Evolutionary conservation across 2,329 filamentous ascomycete species (phyloP).

Genomic region (Stemphylium lycopersici): DNA sequence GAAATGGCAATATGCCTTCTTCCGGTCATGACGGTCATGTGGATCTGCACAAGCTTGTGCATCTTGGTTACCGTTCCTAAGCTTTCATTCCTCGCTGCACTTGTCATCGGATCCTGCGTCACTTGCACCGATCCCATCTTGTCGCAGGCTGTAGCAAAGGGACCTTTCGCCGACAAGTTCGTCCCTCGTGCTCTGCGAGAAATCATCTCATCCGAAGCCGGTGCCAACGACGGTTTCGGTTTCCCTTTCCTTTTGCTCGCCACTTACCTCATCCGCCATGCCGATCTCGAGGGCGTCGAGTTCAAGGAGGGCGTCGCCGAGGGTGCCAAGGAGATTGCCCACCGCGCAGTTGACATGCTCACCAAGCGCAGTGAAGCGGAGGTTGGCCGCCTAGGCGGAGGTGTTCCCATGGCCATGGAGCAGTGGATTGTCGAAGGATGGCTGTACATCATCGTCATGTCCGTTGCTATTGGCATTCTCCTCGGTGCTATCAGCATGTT

Average conservation of each 20-base stretch:
- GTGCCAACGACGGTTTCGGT: slow-evolving; percentile 67
- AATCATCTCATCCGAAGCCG: slow-evolving; percentile 67
- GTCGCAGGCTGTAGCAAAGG: slow-evolving; percentile 67
- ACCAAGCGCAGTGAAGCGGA: slow-evolving; percentile 32
- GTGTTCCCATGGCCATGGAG: slow-evolving; percentile 58
- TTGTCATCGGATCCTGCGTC: slow-evolving; percentile 66
- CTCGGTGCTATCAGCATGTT: slow-evolving; percentile 58
- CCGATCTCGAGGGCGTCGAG: slow-evolving; percentile 43
- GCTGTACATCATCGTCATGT: slow-evolving; percentile 64
- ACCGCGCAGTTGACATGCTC: slow-evolving; percentile 4
- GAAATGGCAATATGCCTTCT: slow-evolving; percentile 63
- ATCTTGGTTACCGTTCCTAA: slow-evolving; percentile 63
- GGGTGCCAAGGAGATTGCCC: not conserved
- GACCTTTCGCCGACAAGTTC: slow-evolving; percentile 67
- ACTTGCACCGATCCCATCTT: slow-evolving; percentile 68
- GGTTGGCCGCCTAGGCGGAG: slow-evolving; percentile 60
- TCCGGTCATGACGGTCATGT: slow-evolving; percentile 68
- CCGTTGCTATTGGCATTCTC: slow-evolving; percentile 59
- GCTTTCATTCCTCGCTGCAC: slow-evolving; percentile 54
- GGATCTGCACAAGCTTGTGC: slow-evolving; percentile 64
- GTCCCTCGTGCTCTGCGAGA: slow-evolving; percentile 64
- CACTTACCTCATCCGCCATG: slow-evolving; percentile 62
- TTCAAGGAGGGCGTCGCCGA: slow-evolving; percentile 29
- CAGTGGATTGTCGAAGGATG: slow-evolving; percentile 67
- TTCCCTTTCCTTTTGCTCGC: slow-evolving; percentile 66